Evolutionary conservation across 148 eudicot genomes (phyloP).

Genomic region (Cornus florida): DNA sequence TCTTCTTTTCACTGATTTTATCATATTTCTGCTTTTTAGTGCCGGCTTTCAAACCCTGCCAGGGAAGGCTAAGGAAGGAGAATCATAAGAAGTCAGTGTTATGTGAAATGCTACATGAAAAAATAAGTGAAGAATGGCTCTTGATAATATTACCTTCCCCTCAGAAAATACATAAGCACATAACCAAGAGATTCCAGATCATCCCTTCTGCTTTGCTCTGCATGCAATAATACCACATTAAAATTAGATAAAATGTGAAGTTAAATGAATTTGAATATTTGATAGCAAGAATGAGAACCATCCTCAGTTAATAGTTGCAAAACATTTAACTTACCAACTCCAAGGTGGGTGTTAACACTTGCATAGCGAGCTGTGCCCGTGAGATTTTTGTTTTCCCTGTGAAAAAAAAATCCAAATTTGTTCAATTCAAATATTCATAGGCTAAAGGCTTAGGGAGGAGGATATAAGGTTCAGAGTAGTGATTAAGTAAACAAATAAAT

Average conservation of each 20-base stretch:
- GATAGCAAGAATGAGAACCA: not conserved
- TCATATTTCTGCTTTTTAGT: slow-evolving; percentile 98
- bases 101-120: slow-evolving; percentile 12
- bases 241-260: not conserved
- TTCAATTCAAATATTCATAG: not conserved
- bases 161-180: slow-evolving; percentile 94
- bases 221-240: slow-evolving; percentile 12
- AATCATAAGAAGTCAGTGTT: slow-evolving; percentile 14
- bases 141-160: slow-evolving; percentile 71
- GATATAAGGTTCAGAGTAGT: not conserved
- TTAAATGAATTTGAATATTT: not conserved
- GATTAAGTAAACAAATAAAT: not conserved
- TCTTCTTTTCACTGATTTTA: slow-evolving; percentile 96
- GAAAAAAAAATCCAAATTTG: slow-evolving; percentile 1
- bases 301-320: slow-evolving; percentile 1
- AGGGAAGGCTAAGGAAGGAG: slow-evolving; percentile 72
- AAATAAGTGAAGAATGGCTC: not conserved
- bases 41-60: slow-evolving; percentile 99
- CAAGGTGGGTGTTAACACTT: slow-evolving; percentile 97
- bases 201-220: slow-evolving; percentile 99
- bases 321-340: slow-evolving; percentile 60
- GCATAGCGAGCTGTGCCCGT: slow-evolving; percentile 99
- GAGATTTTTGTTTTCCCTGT: slow-evolving; percentile 95
- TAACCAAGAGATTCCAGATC: slow-evolving; percentile 97
- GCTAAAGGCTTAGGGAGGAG: slow-evolving; percentile 1